Conservation (phyloP, 345 rosid species). For the Boechera stricta region DNA sequence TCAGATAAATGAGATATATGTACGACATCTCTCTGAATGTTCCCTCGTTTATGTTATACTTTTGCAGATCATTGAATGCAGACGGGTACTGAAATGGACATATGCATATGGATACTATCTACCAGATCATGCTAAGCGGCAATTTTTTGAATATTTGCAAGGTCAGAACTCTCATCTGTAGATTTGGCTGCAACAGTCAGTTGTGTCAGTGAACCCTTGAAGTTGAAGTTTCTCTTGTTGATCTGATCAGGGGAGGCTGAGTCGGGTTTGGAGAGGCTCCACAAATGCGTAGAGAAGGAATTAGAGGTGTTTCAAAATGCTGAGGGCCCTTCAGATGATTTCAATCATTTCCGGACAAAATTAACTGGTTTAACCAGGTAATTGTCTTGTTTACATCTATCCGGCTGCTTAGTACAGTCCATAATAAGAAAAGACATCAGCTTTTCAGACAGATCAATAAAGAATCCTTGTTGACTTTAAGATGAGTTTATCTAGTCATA, state of each 20-base stretch:
- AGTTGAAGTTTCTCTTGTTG: slow-evolving; percentile 29
- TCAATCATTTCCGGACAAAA: slow-evolving; percentile 73
- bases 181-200: slow-evolving; percentile 9
- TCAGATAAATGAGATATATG: neutral
- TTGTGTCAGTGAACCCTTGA: slow-evolving; percentile 20
- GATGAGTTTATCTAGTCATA: slow-evolving; percentile 15
- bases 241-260: slow-evolving; percentile 51
- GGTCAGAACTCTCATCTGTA: slow-evolving; percentile 48
- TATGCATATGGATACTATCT: slow-evolving; percentile 90
- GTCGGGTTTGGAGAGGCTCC: slow-evolving; percentile 49
- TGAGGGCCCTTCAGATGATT: slow-evolving; percentile 54
- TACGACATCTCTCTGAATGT: slow-evolving; percentile 5
- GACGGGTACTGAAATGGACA: slow-evolving; percentile 93
- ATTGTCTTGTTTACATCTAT: neutral
- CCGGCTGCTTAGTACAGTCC: neutral
- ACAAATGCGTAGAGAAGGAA: slow-evolving; percentile 44
- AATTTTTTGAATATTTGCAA: slow-evolving; percentile 87
- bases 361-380: slow-evolving; percentile 84
- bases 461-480: neutral
- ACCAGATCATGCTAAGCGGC: slow-evolving; percentile 62
- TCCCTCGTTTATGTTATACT: slow-evolving; percentile 35
- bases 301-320: slow-evolving; percentile 17
- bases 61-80: slow-evolving; percentile 75
- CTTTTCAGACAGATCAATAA: slow-evolving; percentile 4
- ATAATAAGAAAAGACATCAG: slow-evolving; percentile 3